These are phyloP conservation scores for Paramecium sexaurelia DNA, from an alignment of 73 alveolate species.

Conservation along the genomic window DNA sequence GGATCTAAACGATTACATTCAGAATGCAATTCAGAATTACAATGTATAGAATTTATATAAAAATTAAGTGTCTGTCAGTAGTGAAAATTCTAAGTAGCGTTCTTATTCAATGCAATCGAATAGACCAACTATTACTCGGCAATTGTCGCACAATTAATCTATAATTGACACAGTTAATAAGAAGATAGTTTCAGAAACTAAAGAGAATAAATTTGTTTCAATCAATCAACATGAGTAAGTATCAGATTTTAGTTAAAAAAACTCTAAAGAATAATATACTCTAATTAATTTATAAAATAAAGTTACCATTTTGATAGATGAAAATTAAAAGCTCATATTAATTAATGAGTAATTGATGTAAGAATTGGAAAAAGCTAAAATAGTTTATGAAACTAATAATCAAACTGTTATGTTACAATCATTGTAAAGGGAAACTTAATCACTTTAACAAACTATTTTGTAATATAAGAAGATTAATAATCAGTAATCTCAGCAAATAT, in stretches of 20 bases:
- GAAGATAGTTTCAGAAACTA: not conserved
- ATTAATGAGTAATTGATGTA: slow-evolving; percentile 9
- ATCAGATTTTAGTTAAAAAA: not conserved
- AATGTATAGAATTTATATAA: not conserved
- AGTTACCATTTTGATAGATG: slow-evolving; percentile 20
- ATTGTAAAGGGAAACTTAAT: not conserved
- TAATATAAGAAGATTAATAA: slow-evolving; percentile 16
- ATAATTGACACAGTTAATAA: not conserved
- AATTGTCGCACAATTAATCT: not conserved
- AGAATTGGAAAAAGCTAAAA: not conserved
- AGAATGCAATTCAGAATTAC: not conserved
- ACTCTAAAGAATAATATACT: not conserved
- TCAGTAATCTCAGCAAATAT: not conserved
- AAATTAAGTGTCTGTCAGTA: slow-evolving; percentile 38
- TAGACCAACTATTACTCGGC: not conserved
- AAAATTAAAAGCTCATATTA: not conserved
- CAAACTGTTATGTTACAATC: slow-evolving; percentile 5
- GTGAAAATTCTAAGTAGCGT: slow-evolving; percentile 13
- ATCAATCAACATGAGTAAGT: not conserved
- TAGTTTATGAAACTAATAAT: not conserved
- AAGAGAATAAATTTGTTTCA: not conserved
- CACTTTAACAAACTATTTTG: not conserved
- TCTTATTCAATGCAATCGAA: not conserved
- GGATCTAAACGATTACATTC: slow-evolving; percentile 8
- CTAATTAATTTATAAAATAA: not conserved